phyloP scores from a whole-genome alignment of 176 grass and related monocot genomes.

The Zoysia japonica region DNA sequence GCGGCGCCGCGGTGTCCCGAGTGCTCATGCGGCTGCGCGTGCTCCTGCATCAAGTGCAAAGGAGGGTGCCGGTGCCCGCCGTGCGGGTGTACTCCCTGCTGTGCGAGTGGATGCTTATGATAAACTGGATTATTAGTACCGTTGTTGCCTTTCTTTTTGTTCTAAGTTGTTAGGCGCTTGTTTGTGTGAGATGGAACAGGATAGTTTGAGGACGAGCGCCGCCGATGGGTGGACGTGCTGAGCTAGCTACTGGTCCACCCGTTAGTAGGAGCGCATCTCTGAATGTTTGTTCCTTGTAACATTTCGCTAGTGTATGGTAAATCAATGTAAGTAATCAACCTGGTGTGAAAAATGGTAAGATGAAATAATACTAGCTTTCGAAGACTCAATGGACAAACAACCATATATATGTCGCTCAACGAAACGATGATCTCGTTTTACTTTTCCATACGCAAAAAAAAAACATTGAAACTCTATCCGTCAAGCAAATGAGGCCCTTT shows the following conservation, averaged over 20 bases:
- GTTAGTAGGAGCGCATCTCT: too few species aligned
- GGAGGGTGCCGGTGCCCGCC: slow-evolving; percentile 54
- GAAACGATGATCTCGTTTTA: not conserved
- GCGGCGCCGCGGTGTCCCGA: slow-evolving; percentile 56
- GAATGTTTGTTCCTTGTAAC: too few species aligned
- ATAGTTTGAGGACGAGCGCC: too few species aligned
- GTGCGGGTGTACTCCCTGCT: slow-evolving; percentile 54
- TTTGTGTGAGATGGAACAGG: not conserved
- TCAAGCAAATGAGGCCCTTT: not conserved
- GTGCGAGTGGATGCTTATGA: slow-evolving; percentile 65
- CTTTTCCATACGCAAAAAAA: not conserved
- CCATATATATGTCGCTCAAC: not conserved
- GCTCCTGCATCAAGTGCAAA: slow-evolving; percentile 63
- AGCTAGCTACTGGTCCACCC: too few species aligned
- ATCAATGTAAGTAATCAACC: slow-evolving; percentile 23
- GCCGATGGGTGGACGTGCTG: too few species aligned
- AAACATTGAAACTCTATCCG: too few species aligned
- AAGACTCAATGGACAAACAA: not conserved
- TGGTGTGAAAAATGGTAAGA: not conserved
- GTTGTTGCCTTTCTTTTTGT: not conserved
- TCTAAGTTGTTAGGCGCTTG: not conserved
- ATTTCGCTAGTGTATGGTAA: not conserved
- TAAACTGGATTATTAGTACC: slow-evolving; percentile 15
- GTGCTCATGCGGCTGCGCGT: slow-evolving; percentile 85
- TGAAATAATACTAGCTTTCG: not conserved